Evolutionary conservation across 139 green algal species (phyloP).

Genomic region (Micractinium sp.): DNA sequence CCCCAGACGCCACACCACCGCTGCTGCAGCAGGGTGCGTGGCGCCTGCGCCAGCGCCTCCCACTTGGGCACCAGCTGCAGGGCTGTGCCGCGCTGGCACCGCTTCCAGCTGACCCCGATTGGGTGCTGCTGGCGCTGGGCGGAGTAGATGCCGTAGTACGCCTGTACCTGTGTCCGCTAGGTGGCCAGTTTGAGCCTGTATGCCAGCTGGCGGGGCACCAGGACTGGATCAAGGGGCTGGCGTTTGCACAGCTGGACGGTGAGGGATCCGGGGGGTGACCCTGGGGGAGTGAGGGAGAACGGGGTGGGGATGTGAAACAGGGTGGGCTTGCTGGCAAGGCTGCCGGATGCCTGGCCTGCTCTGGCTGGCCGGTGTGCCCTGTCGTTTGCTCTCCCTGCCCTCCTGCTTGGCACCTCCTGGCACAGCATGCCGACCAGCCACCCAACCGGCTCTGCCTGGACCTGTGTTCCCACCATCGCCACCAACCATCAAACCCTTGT

Average conservation of each 20-base stretch:
- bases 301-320: neutral
- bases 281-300: too few species aligned
- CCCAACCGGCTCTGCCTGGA: too few species aligned
- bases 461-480: too few species aligned
- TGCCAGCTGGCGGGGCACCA: slow-evolving; percentile 79
- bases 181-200: slow-evolving; percentile 54
- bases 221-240: slow-evolving; percentile 86
- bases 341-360: neutral
- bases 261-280: neutral
- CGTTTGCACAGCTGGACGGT: slow-evolving; percentile 59
- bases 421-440: too few species aligned
- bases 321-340: neutral
- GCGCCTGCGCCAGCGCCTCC: slow-evolving; percentile 21
- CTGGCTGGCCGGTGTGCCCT: neutral
- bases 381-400: neutral
- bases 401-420: neutral
- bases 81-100: slow-evolving; percentile 63
- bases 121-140: slow-evolving; percentile 77
- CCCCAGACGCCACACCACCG: neutral
- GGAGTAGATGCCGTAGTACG: slow-evolving; percentile 72
- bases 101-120: slow-evolving; percentile 54
- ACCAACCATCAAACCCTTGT: neutral
- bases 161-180: slow-evolving; percentile 60
- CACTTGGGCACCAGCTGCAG: slow-evolving; percentile 63
- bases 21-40: neutral